phyloP scores from a whole-genome alignment of 495 filamentous ascomycete species.

The Monascus purpureus region DNA sequence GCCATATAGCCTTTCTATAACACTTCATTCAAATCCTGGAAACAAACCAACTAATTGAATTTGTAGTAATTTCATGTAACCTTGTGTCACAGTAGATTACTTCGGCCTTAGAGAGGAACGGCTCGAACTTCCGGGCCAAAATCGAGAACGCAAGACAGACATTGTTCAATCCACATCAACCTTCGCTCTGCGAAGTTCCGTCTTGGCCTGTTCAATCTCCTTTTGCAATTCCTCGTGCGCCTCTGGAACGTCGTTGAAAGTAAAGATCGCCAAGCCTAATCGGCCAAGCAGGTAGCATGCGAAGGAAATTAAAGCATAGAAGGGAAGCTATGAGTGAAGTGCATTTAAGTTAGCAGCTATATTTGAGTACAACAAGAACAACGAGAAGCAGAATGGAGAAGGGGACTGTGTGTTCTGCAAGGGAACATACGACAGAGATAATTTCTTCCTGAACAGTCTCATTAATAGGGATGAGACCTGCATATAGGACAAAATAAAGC shows the following conservation, averaged over 20 bases:
- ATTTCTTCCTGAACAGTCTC: conserved; percentile 41
- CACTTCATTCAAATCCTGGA: too few species aligned
- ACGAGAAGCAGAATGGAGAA: background rate
- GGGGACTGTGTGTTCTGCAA: background rate
- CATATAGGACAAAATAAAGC: conserved; percentile 79
- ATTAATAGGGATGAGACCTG: conserved; percentile 75
- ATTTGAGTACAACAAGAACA: too few species aligned
- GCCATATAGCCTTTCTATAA: too few species aligned
- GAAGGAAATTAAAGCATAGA: conserved; percentile 84
- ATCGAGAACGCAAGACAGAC: too few species aligned
- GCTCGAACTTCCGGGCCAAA: too few species aligned
- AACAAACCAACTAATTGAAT: too few species aligned
- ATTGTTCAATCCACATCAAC: conserved; percentile 33
- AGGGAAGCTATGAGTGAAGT: conserved; percentile 74
- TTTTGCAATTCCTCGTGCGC: conserved; percentile 81
- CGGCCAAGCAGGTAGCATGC: conserved; percentile 88
- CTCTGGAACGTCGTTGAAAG: conserved; percentile 90
- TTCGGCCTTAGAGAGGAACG: conserved; percentile 8
- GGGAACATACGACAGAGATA: conserved; percentile 35
- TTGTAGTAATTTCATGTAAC: too few species aligned
- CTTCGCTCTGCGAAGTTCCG: conserved; percentile 33
- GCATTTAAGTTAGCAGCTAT: too few species aligned
- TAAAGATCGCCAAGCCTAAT: conserved; percentile 80
- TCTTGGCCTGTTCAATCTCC: conserved; percentile 38
- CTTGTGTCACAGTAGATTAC: conserved; percentile 1